Base-by-base conservation (phyloP, 2,329 filamentous ascomycete species). In the Periconia sp. region DNA sequence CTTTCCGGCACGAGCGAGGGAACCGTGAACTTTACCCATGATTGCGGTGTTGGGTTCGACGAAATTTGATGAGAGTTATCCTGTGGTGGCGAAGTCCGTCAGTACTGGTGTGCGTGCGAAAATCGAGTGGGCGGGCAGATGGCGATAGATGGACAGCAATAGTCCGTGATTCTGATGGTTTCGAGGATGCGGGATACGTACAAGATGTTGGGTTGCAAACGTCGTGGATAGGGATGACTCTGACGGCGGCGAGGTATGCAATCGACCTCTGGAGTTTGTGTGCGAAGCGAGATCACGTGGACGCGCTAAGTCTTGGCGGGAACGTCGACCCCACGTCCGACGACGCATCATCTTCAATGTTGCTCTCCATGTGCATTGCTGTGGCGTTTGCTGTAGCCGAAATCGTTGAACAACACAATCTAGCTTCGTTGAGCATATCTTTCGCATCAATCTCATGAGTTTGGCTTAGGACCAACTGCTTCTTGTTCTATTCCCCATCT, bases 11-110 rank as follows among this genome's bases (percentile, higher is more conserved):
- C 91, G 90, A 79, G 90, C 90, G 81, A 94, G 89, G 77, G 90
- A 94, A 79, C 90, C 90, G 88, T 93, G 90, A 81, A 93, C 90
- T 84, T 93, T 93, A 83, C 90, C 90, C 90, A 93, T 92, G 80
- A 78, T 89, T 81, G 81, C 77, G 77, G 74, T 72, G 77, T 67
- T 61, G 68, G 61, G 61, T 56, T 63, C 61, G 59, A 62, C 62
- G 59, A 64, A 57, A 56, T 56, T 59, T 64, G 59, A 58, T 60
- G 44, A 51, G 58, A 56, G 59, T 59, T 65, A 53, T 62, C 56
- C 54, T 61, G 43, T 42, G 43, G 65, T 72, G 70, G 71, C 70
- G 63, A 72, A 59, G 52, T 55, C 13, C 13, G 41, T 54, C 51
- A 46, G 59, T 71, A 56, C 68, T 65, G 65, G 58, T 44, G 58